These are phyloP conservation scores for Puccinia triticina DNA, from an alignment of 1,284 basidiomycete species.

Conservation along the genomic window DNA sequence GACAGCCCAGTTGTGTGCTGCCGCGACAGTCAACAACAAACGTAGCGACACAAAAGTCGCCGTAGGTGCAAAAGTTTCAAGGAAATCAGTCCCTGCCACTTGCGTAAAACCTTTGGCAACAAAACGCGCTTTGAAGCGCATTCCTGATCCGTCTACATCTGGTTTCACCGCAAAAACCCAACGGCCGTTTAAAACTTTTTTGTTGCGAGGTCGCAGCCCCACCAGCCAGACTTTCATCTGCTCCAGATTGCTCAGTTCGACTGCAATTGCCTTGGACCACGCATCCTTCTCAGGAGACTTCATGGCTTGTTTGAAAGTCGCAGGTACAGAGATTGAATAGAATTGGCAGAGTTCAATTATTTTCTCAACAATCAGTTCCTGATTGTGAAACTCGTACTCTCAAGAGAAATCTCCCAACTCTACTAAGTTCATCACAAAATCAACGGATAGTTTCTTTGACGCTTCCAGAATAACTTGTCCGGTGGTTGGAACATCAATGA, in stretches of 20 bases:
- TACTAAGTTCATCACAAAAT: background rate
- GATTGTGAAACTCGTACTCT: background rate
- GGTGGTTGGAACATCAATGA: background rate
- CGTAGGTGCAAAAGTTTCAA: constrained; percentile 30
- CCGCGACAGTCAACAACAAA: background rate
- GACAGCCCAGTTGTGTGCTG: background rate
- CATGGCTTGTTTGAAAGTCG: background rate
- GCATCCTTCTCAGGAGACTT: background rate
- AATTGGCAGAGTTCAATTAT: background rate
- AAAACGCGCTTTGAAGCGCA: constrained; percentile 8
- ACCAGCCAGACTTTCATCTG: constrained; percentile 22
- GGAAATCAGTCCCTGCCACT: background rate
- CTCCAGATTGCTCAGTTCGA: background rate
- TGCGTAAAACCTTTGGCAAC: constrained; percentile 23
- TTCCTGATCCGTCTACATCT: too few species aligned
- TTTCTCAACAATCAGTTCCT: background rate
- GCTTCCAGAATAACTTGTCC: background rate
- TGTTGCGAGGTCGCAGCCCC: background rate
- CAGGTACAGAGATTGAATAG: background rate
- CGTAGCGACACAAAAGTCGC: constrained; percentile 29
- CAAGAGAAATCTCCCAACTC: background rate
- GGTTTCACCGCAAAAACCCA: constrained; percentile 51
- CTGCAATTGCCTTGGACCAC: constrained; percentile 2
- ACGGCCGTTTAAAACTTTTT: background rate
- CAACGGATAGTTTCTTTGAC: background rate